Percentiles rank a stretch among this genome's conserved stretches.
Evolutionary conservation across 768 basidiomycete genomes (phyloP).

Genomic region (Pleurotus citrinopileatus): DNA sequence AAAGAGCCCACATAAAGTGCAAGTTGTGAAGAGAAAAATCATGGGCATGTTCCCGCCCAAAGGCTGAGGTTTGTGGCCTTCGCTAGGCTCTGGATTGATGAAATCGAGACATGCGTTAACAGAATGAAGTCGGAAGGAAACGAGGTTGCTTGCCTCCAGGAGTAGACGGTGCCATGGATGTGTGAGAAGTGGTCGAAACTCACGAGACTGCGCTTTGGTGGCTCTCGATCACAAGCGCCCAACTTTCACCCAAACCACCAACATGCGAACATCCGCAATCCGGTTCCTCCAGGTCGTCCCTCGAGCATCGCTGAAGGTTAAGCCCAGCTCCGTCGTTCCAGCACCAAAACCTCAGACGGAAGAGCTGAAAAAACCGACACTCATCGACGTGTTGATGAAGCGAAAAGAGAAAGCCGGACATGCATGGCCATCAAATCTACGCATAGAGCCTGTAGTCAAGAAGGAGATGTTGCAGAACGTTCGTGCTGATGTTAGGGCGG

Average conservation of each 20-base stretch:
- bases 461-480: conserved; percentile 36
- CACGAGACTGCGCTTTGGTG: too few species aligned
- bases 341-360: conserved; percentile 30
- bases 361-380: conserved; percentile 27
- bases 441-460: conserved; percentile 42
- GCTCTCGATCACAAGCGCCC: too few species aligned
- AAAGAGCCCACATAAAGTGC: conserved; percentile 54
- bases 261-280: conserved; percentile 34
- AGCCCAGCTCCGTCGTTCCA: conserved; percentile 27
- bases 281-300: conserved; percentile 36
- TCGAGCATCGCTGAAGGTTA: conserved; percentile 27
- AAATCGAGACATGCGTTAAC: not conserved
- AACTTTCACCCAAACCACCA: too few species aligned
- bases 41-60: conserved; percentile 53
- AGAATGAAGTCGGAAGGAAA: not conserved
- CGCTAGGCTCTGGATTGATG: conserved; percentile 46
- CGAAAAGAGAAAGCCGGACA: conserved; percentile 31
- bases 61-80: conserved; percentile 61
- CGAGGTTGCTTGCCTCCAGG: not conserved
- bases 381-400: conserved; percentile 34
- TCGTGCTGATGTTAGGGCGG: conserved; percentile 32
- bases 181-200: not conserved
- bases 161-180: not conserved
- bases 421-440: conserved; percentile 42
- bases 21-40: conserved; percentile 56